Base-by-base conservation (phyloP, 1,284 basidiomycete genomes). In the Ustilago sp. region DNA sequence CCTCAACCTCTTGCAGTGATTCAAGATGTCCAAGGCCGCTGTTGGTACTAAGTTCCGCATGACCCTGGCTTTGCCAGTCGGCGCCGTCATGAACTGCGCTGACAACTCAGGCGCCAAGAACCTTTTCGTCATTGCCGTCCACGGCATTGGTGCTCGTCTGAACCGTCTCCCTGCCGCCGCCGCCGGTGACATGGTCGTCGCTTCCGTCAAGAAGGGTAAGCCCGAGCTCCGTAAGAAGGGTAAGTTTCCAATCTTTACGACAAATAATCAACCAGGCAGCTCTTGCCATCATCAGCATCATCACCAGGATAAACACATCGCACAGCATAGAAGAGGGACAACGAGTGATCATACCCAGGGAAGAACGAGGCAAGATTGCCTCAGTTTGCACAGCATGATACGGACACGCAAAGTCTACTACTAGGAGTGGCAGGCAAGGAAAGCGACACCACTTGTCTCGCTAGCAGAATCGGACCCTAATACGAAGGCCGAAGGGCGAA, bases 61-160 rank as follows among this genome's bases (percentile, higher is more conserved):
- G 76, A 78, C 83, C 55, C 79, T 84, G 77, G 86, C 84, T 93
- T 91, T 98, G 82, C 97, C 96, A 84, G 94, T 95, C 85, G 97
- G 97, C 86, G 96, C 96, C 86, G 96, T 99, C 83, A 91, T 99
- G 88, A 99, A 99, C 89, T 99, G 96, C 89, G 95, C 95, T 70
- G 96, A 99, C 90, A 99, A 99, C 92, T 95, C 93, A 84, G 97
- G 97, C 83, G 96, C 96, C 83, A 99, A 98, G 90, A 95, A 93
- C 80, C 90, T 97, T 77, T 96, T 89, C 88, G 86, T 96, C 85
- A 95, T 96, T 83, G 93, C 94, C 87, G 93, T 94, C 61, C 93
- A 90, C 87, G 94, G 95, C 73, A 94, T 93, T 87, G 97, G 96
- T 88, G 93, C 97, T 74, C 94, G 93, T 87, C 91, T 99, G 64